These are phyloP conservation scores for Bromus sterilis DNA, from an alignment of 176 grass and related monocot species.

Conservation along the genomic window DNA sequence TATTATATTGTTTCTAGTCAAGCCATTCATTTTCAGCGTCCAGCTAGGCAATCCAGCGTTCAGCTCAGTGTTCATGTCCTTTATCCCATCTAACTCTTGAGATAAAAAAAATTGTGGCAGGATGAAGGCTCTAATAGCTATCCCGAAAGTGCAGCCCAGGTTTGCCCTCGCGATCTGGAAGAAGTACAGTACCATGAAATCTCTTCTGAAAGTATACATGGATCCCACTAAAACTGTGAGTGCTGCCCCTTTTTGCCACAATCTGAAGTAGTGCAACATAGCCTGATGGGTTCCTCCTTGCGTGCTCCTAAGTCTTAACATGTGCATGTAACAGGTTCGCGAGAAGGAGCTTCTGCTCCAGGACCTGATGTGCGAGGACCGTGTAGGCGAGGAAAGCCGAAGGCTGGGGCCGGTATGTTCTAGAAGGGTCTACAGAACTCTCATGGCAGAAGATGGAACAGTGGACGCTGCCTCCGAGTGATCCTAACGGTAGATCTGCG, in stretches of 20 bases:
- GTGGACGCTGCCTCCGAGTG: constrained; percentile 33
- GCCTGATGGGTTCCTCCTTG: background rate
- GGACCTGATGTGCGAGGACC: constrained; percentile 47
- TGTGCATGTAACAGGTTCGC: constrained; percentile 30
- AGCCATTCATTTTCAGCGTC: background rate
- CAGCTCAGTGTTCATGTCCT: background rate
- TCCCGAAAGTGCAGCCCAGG: constrained; percentile 56
- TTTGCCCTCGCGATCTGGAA: constrained; percentile 68
- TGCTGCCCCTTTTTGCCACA: background rate
- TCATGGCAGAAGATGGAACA: constrained; percentile 60
- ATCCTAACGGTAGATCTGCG: background rate
- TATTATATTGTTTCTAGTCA: background rate
- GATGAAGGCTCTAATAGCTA: constrained; percentile 85
- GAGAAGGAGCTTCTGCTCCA: constrained; percentile 82
- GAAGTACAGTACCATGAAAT: constrained; percentile 79
- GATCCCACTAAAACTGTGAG: constrained; percentile 71
- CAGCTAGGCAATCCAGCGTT: background rate
- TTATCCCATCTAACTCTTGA: background rate
- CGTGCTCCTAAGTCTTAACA: background rate
- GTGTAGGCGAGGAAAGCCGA: constrained; percentile 38
- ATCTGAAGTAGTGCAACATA: background rate
- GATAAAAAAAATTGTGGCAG: constrained; percentile 16
- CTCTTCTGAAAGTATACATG: constrained; percentile 80
- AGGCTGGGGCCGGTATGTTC: constrained; percentile 69
- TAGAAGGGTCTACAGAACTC: constrained; percentile 56